Percentiles rank a stretch among this genome's conserved stretches.
phyloP scores from a whole-genome alignment of 257 asterid species.

The Nicotiana tomentosiformis region DNA sequence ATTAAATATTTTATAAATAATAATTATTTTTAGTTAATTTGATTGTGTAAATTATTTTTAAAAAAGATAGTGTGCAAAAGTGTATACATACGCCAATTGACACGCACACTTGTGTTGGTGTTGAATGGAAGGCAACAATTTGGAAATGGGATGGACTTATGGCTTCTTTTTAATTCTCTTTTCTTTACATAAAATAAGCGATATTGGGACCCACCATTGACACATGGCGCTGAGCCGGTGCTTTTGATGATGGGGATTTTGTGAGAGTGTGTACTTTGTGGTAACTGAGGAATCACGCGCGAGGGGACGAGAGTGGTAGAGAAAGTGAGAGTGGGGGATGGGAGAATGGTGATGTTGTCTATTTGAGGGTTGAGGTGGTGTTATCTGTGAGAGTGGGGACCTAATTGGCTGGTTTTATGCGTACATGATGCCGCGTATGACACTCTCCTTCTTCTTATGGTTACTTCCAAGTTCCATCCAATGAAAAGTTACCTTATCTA shows the following conservation, averaged over 20 bases:
- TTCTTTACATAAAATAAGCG: neutral
- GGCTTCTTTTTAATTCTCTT: neutral
- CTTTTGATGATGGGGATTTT: neutral
- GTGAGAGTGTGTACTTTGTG: neutral
- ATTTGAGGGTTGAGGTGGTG: slow-evolving; percentile 7
- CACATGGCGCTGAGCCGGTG: slow-evolving; percentile 1
- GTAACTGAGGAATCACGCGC: neutral
- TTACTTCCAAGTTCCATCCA: neutral
- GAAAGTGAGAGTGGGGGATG: neutral
- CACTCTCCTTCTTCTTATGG: neutral
- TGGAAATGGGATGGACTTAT: neutral
- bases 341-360: slow-evolving; percentile 14
- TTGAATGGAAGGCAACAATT: slow-evolving; percentile 2
- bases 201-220: neutral
- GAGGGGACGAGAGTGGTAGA: neutral
- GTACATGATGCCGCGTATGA: neutral
- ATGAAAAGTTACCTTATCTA: neutral
- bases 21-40: too few species aligned
- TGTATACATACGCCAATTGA: neutral
- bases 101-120: slow-evolving; percentile 5
- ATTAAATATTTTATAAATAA: too few species aligned
- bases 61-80: too few species aligned
- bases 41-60: too few species aligned
- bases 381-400: slow-evolving; percentile 6
- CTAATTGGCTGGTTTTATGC: neutral